Evolutionary conservation across 352 stramenopile genomes (phyloP).

Genomic region (Globisporangium nagaii): DNA sequence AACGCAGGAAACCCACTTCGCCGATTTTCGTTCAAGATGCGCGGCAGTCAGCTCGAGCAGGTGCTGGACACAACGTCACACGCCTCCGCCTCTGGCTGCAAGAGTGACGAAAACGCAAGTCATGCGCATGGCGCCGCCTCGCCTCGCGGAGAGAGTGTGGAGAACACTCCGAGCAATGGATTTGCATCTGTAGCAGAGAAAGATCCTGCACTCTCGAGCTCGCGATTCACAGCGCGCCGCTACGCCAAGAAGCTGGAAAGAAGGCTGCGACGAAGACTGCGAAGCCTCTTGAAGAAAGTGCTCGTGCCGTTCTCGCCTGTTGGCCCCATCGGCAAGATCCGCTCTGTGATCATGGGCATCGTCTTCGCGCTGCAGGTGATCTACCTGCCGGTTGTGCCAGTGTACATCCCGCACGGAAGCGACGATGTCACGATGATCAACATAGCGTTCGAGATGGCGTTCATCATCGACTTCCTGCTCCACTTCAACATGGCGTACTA

Average conservation of each 20-base stretch:
- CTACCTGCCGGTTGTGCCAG: not conserved
- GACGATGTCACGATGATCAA: not conserved
- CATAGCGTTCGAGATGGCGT: conserved; percentile 7
- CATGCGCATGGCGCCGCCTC: not conserved
- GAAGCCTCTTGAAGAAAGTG: not conserved
- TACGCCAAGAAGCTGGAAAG: not conserved
- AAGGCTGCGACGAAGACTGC: not conserved
- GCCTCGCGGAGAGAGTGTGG: not conserved
- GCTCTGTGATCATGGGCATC: not conserved
- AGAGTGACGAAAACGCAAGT: not conserved
- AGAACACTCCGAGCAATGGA: not conserved
- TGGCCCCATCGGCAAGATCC: not conserved
- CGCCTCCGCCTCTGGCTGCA: not conserved
- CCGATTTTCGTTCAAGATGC: not conserved
- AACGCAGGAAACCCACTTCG: not conserved
- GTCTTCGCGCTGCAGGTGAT: conserved; percentile 4
- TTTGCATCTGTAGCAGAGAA: not conserved
- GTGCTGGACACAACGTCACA: not conserved
- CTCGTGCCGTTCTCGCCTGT: conserved; percentile 1
- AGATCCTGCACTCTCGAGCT: not conserved
- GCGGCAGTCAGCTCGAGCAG: not conserved
- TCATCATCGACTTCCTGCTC: not conserved
- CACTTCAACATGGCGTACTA: conserved; percentile 10
- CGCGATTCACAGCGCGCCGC: not conserved
- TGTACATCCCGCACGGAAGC: not conserved